Evolutionary conservation across 768 basidiomycete species (phyloP).

Genomic region (Cystobasidium onofrii): DNA sequence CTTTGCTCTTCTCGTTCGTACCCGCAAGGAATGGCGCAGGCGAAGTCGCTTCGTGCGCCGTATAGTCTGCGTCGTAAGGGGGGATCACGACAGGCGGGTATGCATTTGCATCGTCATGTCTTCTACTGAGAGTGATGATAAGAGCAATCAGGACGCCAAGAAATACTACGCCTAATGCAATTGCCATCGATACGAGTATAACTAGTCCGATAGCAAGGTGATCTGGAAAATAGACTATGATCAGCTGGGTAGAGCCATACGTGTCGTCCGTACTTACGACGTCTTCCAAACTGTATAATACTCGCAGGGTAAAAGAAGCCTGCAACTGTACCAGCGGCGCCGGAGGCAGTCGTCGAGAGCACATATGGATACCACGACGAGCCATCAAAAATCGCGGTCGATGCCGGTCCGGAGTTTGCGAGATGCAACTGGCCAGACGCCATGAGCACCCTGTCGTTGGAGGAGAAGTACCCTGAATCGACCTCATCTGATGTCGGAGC

Average conservation of each 20-base stretch:
- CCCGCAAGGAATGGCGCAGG: slow-evolving; percentile 13
- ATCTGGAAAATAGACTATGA: slow-evolving; percentile 49
- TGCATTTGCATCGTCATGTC: slow-evolving; percentile 56
- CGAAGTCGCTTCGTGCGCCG: slow-evolving; percentile 46
- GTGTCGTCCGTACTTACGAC: slow-evolving; percentile 19
- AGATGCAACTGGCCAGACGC: slow-evolving; percentile 70
- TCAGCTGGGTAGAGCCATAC: neutral
- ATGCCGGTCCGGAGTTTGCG: slow-evolving; percentile 65
- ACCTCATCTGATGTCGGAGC: slow-evolving; percentile 70
- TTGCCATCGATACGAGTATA: slow-evolving; percentile 94
- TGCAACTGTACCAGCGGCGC: slow-evolving; percentile 62
- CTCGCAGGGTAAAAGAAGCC: slow-evolving; percentile 75
- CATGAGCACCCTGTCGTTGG: slow-evolving; percentile 80
- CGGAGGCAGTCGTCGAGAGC: slow-evolving; percentile 58
- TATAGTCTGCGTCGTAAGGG: slow-evolving; percentile 60
- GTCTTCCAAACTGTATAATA: slow-evolving; percentile 62
- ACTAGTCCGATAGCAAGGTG: slow-evolving; percentile 87
- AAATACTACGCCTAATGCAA: slow-evolving; percentile 87
- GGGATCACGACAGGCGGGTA: slow-evolving; percentile 54
- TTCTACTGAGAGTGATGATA: slow-evolving; percentile 76
- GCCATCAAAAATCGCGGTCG: slow-evolving; percentile 81
- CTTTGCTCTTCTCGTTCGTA: slow-evolving; percentile 15
- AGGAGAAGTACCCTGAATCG: slow-evolving; percentile 62
- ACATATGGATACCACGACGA: slow-evolving; percentile 72
- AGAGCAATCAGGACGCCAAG: slow-evolving; percentile 74